phyloP scores from a whole-genome alignment of 2,329 filamentous ascomycete species.

The Fusarium xylarioides region DNA sequence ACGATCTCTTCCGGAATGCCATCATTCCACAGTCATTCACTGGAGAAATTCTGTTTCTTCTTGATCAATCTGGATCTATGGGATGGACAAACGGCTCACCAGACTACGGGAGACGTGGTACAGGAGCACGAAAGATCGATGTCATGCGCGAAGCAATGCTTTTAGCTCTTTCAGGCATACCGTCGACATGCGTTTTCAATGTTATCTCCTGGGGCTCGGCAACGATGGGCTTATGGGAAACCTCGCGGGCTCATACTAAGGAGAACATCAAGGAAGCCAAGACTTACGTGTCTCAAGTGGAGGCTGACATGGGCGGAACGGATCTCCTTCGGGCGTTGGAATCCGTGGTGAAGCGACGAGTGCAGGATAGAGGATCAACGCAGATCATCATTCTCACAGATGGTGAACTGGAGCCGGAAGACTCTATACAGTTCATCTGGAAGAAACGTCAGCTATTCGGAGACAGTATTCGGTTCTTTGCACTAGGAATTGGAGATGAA shows the following conservation, averaged over 20 bases:
- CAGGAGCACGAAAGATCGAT: neutral
- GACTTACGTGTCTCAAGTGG: rapidly evolving
- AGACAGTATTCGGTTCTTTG: neutral
- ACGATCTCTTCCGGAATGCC: neutral
- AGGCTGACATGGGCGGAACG: rapidly evolving
- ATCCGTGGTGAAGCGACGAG: rapidly evolving
- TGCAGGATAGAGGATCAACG: rapidly evolving
- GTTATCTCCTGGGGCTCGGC: neutral
- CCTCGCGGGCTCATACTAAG: rapidly evolving
- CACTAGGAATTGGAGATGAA: rapidly evolving
- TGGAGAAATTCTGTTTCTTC: neutral
- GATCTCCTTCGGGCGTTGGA: neutral
- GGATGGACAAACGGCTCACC: rapidly evolving
- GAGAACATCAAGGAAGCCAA: neutral
- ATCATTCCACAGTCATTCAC: neutral
- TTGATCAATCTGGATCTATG: neutral
- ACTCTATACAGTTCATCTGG: neutral
- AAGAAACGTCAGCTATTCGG: rapidly evolving
- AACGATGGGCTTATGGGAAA: neutral
- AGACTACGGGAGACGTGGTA: rapidly evolving
- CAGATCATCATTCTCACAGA: neutral
- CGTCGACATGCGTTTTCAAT: neutral
- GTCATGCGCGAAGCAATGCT: neutral
- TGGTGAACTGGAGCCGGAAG: neutral
- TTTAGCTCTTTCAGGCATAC: neutral